These are phyloP conservation scores for Neopestalotiopsis clavispora DNA, from an alignment of 2,329 filamentous ascomycete species.

Conservation along the genomic window DNA sequence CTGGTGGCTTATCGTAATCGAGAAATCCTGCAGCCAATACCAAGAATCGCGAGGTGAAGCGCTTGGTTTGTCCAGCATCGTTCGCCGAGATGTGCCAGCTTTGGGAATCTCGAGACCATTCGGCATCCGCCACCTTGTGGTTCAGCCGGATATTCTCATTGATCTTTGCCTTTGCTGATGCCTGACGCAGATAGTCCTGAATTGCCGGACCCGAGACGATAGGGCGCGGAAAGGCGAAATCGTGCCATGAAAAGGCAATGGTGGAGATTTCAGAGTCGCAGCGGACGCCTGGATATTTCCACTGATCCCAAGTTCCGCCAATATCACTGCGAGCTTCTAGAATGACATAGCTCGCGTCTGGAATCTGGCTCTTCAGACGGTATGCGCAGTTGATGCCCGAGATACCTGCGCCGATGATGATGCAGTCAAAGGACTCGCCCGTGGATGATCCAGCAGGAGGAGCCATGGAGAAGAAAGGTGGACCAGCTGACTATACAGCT, in stretches of 20 bases:
- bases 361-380: not conserved
- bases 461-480: no score
- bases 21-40: not conserved
- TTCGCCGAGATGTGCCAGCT: not conserved
- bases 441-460: no score
- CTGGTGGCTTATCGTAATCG: not conserved
- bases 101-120: not conserved
- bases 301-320: constrained; percentile 1
- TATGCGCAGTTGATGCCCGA: not conserved
- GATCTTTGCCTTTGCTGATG: not conserved
- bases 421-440: not conserved
- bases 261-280: constrained; percentile 46
- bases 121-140: not conserved
- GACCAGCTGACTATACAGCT: no score
- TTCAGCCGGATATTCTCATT: not conserved
- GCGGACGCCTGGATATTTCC: not conserved
- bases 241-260: constrained; percentile 72
- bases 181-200: not conserved
- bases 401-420: not conserved
- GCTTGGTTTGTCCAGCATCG: not conserved
- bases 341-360: not conserved
- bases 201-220: not conserved
- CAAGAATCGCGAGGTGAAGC: not conserved
- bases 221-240: constrained; percentile 32
- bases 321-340: not conserved